Base-by-base conservation (phyloP, 176 grass and related monocot species). In the Oryza australiensis region DNA sequence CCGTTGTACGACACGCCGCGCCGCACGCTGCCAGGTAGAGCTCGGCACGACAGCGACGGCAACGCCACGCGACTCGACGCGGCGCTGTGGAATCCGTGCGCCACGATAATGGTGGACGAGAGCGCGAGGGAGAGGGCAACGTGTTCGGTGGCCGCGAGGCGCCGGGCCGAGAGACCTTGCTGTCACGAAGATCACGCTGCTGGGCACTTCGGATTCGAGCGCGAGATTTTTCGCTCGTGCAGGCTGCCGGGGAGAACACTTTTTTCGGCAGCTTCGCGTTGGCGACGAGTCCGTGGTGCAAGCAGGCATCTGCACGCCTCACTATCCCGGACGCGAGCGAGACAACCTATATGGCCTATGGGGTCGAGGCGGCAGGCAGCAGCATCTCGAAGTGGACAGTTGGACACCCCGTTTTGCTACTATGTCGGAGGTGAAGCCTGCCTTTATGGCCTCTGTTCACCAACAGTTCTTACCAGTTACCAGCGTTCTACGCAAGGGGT, bases 181-280 rank as follows among this genome's bases (percentile, higher is more conserved):
- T 55, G 18, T 55, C 51, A 55, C 51, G 51, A 7, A 55, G 51
- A 55, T 55, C 51, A 26, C 41, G 40, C 30, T 62, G 77, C 26
- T 57, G 57, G 81, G 57, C 22, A 23, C 72, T n/a, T 65, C 57
- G 55, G 83, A 89, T 89, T 86, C 43, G 78, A 63, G 72, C 72
- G 26, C 72, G 27, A 60, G 83, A 82, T 77, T 77, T 89, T 76
- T 62, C 11, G 1, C 35, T 46, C n/a, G 40, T 64, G 3, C 40
- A 18, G 29, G 63, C 33, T 9, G 13, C 3, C 4, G 46, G 22
- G 12, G 63, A 30, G 30, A 24, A 9, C 12, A 2, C 5, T 7
- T 2, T 22, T 33, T 24, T 15, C 32, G 5, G 28, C 35, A 37
- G 35, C 67, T 0, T 65, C 7, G 57, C 53, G 64, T 37, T 45